A percentile compares a stretch with the other conserved stretches of the same genome.
Evolutionary conservation across 2,329 filamentous ascomycete species (phyloP).

Genomic region (Neofusicoccum parvum): DNA sequence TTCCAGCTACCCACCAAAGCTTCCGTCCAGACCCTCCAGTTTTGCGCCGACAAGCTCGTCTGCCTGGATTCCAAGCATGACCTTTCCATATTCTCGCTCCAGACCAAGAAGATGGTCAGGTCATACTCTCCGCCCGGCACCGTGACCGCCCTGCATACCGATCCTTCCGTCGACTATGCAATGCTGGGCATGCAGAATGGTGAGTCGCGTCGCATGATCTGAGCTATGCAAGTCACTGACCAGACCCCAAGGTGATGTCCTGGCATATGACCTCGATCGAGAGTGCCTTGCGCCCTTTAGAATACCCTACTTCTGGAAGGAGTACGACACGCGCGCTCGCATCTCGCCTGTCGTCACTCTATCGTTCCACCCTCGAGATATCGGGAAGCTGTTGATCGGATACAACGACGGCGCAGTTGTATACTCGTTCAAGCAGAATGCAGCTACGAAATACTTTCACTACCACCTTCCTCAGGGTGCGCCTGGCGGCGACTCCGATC

Average conservation of each 20-base stretch:
- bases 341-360: constrained; percentile 71
- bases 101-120: constrained; percentile 65
- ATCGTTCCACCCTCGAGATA: constrained; percentile 85
- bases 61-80: constrained; percentile 86
- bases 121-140: constrained; percentile 76
- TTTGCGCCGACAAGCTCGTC: constrained; percentile 82
- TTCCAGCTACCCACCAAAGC: constrained; percentile 71
- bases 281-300: constrained; percentile 74
- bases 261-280: constrained; percentile 91
- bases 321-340: constrained; percentile 68
- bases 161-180: constrained; percentile 91
- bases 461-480: constrained; percentile 82
- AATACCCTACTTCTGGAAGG: constrained; percentile 84
- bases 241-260: constrained; percentile 64
- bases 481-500: constrained; percentile 73
- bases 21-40: constrained; percentile 77
- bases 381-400: constrained; percentile 88
- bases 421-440: constrained; percentile 93
- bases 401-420: constrained; percentile 85
- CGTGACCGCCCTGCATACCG: constrained; percentile 73
- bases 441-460: constrained; percentile 75
- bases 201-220: constrained; percentile 30
- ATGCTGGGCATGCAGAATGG: constrained; percentile 79
- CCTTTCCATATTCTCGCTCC: constrained; percentile 78
- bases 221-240: neutral